Conservation (phyloP, 495 filamentous ascomycete species). For the Venustampulla echinocandica region DNA sequence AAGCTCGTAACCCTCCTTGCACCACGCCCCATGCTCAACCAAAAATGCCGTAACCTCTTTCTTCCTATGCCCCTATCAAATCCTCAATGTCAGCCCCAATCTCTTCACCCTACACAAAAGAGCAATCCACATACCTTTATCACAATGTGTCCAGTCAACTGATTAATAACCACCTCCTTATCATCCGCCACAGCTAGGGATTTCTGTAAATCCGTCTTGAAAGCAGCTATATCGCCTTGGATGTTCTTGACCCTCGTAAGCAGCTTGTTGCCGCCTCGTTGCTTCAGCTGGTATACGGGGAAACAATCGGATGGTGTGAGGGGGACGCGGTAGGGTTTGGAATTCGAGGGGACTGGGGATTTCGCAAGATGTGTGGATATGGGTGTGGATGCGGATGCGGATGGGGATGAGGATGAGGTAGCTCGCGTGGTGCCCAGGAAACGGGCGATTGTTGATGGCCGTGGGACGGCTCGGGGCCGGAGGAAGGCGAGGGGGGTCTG, state of each 20-base stretch:
- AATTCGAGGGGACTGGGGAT: slow-evolving; percentile 24
- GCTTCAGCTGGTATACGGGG: slow-evolving; percentile 68
- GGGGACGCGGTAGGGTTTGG: slow-evolving; percentile 61
- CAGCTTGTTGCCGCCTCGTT: slow-evolving; percentile 69
- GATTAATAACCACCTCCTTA: slow-evolving; percentile 44
- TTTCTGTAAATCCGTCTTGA: slow-evolving; percentile 41
- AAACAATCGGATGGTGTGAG: slow-evolving; percentile 63
- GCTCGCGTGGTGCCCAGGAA: slow-evolving; percentile 26
- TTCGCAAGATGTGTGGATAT: slow-evolving; percentile 11
- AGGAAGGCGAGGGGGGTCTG: slow-evolving; percentile 21
- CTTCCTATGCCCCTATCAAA: too few relatives aligned
- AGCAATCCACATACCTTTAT: slow-evolving; percentile 48
- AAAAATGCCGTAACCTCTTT: too few relatives aligned
- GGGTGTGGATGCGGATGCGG: slow-evolving; percentile 17
- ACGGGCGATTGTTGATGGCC: slow-evolving; percentile 28
- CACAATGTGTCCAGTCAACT: slow-evolving; percentile 53
- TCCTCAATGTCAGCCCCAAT: too few relatives aligned
- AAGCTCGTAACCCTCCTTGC: too few relatives aligned
- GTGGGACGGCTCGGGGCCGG: slow-evolving; percentile 21
- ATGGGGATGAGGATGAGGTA: slow-evolving; percentile 18
- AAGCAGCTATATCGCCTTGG: slow-evolving; percentile 54
- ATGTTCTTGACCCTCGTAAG: slow-evolving; percentile 70
- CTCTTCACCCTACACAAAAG: too few relatives aligned
- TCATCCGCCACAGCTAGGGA: slow-evolving; percentile 34
- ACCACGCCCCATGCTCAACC: too few relatives aligned